These are phyloP conservation scores for Scenedesmus sp. DNA, from an alignment of 163 green algal species.

Conservation along the genomic window DNA sequence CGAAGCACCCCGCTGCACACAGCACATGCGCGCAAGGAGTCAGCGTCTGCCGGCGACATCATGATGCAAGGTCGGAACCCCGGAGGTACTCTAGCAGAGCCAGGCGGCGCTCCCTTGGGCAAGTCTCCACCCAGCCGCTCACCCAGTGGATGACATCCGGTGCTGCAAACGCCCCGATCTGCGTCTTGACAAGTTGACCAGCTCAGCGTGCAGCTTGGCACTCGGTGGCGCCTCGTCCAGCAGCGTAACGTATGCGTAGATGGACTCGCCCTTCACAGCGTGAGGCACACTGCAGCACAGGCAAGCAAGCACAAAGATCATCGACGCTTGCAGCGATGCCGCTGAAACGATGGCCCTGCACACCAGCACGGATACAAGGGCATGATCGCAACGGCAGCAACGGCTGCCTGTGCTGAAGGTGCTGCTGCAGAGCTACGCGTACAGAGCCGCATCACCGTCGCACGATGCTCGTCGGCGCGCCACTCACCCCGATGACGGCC, in stretches of 20 bases:
- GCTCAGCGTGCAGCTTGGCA: conserved; percentile 71
- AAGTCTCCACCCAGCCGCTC: background rate
- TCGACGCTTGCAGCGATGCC: too few species aligned
- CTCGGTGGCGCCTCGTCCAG: conserved; percentile 59
- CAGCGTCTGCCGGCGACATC: background rate
- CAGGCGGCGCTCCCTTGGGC: too few species aligned
- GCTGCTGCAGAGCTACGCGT: too few species aligned
- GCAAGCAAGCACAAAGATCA: too few species aligned
- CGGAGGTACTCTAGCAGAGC: too few species aligned
- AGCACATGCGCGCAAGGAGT: background rate
- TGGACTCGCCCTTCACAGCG: conserved; percentile 90
- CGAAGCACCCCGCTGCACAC: background rate
- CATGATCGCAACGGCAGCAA: too few species aligned
- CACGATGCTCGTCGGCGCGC: too few species aligned
- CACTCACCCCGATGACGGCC: conserved; percentile 78
- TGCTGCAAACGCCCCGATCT: conserved; percentile 90
- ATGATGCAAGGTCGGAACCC: too few species aligned
- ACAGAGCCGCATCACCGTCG: too few species aligned
- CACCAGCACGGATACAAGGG: too few species aligned
- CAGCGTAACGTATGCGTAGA: conserved; percentile 94
- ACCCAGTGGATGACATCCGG: conserved; percentile 94
- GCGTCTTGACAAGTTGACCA: conserved; percentile 76
- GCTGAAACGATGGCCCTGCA: too few species aligned
- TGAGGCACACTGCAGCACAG: conserved; percentile 79
- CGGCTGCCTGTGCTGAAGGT: too few species aligned